Evolutionary conservation across 257 asterid genomes (phyloP), one percentile per base, ranked within the genome.

Genomic region (Scutellaria galericulata): DNA sequence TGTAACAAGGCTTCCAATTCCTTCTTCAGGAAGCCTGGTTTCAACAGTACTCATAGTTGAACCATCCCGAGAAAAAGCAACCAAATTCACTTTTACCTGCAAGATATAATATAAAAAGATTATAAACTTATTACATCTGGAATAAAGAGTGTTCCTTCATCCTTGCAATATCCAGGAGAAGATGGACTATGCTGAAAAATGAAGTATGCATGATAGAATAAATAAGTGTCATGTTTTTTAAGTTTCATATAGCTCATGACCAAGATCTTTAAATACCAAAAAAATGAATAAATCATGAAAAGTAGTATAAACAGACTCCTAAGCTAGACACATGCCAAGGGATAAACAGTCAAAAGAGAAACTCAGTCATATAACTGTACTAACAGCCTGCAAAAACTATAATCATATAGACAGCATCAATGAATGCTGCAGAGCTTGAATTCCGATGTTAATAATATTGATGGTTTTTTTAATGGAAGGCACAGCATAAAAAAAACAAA

Each of bases 11-110:
- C 93, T 83, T 53, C 99, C 99, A 14, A 95, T 83, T 80, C 98
- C 98, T 79, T 92, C 98, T 83, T 95, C 99, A 75, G 98, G 85
- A 48, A 84, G 80, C 84, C 96, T 92, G 70, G 91, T 92, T 84
- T 92, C 99, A 55, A 90, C 93, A 22, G 99, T 90, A 77, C 87
- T 75, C 97, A 95, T 84, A 72, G 82, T 80, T 50, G 91, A 92
- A 75, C 97, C 96, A 80, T 95, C 97, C 13, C 62, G 86, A 60
- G 98, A 90, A 76, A 92, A 84, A 48, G 96, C 87, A 48, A 95
- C 91, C 83, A 92, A 76, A 82, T 83, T 90, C 81, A 95, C 96
- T 72, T 82, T 82, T 70, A 95, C 86, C 97, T 94, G 86, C 75
- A 71, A 20, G 44, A 50, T 66, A 76, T 14, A 76, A 72, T 52